phyloP scores from a whole-genome alignment of 2,329 filamentous ascomycete species.

The Coniochaeta sp. region DNA sequence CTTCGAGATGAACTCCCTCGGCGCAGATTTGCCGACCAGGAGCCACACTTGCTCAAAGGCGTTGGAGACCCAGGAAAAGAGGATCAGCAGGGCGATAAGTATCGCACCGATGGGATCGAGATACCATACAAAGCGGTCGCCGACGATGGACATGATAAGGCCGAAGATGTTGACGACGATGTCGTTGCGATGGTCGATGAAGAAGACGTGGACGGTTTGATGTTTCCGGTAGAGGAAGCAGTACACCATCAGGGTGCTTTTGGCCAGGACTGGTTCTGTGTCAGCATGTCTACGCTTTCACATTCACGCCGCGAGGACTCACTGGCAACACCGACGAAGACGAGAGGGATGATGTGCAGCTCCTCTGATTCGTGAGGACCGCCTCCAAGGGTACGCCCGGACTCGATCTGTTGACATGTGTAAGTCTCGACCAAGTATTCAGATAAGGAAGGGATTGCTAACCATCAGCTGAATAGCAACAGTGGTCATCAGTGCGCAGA shows the following conservation, averaged over 20 bases:
- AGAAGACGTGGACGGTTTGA: slow-evolving; percentile 49
- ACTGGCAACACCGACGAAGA: slow-evolving; percentile 48
- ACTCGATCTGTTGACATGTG: slow-evolving; percentile 38
- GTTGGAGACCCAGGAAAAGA: slow-evolving; percentile 54
- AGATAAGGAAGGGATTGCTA: slow-evolving; percentile 15
- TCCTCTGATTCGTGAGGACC: slow-evolving; percentile 33
- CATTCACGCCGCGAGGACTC: slow-evolving; percentile 17
- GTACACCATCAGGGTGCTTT: slow-evolving; percentile 44
- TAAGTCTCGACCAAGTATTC: slow-evolving; percentile 10
- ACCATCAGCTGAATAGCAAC: slow-evolving; percentile 56
- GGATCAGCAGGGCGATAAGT: slow-evolving; percentile 51
- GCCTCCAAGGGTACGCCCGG: slow-evolving; percentile 40
- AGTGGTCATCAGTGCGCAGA: slow-evolving; percentile 60
- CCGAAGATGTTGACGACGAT: slow-evolving; percentile 49
- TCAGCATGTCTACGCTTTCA: background rate
- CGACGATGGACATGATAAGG: slow-evolving; percentile 47
- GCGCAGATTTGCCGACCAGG: slow-evolving; percentile 55
- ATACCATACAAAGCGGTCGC: slow-evolving; percentile 48
- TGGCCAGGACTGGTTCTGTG: slow-evolving; percentile 36
- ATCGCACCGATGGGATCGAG: slow-evolving; percentile 56
- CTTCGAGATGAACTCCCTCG: slow-evolving; percentile 47
- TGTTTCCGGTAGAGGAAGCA: slow-evolving; percentile 46
- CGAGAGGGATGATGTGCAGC: slow-evolving; percentile 46
- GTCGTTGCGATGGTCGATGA: slow-evolving; percentile 51
- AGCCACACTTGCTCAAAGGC: slow-evolving; percentile 57